A percentile compares a stretch with the other conserved stretches of the same genome.
Evolutionary conservation across 2,329 filamentous ascomycete species (phyloP).

Genomic region (Pestalotiopsis sp.): DNA sequence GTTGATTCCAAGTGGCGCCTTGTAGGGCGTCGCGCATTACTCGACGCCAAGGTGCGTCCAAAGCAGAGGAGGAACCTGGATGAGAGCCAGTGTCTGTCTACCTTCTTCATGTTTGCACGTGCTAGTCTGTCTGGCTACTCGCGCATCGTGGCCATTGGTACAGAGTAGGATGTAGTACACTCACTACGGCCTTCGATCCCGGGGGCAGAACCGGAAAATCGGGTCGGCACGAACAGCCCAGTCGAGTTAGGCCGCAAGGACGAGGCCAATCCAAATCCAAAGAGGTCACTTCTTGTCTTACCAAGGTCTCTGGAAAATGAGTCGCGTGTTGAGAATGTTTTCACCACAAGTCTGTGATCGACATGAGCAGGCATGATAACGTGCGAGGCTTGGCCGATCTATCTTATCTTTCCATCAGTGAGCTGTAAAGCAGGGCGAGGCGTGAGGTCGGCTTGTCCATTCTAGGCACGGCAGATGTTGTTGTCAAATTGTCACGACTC

Average conservation of each 20-base stretch:
- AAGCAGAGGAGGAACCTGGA: neutral
- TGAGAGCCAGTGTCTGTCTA: neutral
- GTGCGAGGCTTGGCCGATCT: neutral
- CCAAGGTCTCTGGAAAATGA: neutral
- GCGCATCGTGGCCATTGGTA: neutral
- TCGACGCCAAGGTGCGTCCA: neutral
- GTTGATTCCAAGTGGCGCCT: neutral
- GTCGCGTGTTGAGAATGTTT: neutral
- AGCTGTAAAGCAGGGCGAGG: no score
- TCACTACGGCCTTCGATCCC: neutral
- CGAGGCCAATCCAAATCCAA: neutral
- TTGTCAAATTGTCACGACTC: neutral
- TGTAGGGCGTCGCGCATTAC: neutral
- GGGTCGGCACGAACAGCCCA: constrained; percentile 7
- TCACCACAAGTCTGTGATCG: neutral
- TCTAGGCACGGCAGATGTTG: neutral
- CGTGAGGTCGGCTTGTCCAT: neutral
- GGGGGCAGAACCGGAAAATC: neutral
- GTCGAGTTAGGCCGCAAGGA: neutral
- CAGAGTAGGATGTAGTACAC: neutral
- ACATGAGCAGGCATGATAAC: neutral
- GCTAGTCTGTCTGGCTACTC: neutral
- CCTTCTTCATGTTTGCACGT: neutral
- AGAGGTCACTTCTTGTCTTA: neutral
- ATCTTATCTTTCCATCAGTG: neutral